phyloP scores from a whole-genome alignment of 768 basidiomycete species.

The Phanerochaete sordida region DNA sequence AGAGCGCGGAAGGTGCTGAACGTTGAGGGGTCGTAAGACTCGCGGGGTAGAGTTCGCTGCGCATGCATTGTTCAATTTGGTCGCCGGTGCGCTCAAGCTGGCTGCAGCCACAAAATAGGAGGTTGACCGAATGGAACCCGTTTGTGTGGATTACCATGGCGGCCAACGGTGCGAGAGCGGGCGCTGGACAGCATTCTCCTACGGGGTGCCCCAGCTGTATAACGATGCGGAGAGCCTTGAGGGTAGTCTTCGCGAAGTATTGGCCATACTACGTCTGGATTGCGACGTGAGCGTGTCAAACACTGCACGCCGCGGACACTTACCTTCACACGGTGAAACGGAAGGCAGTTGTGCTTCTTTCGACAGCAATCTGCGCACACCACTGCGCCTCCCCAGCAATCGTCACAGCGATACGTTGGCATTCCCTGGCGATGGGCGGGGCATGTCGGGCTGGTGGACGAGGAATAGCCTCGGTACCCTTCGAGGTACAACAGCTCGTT shows the following conservation, averaged over 20 bases:
- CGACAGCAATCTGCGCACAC: background rate
- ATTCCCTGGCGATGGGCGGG: background rate
- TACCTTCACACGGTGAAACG: background rate
- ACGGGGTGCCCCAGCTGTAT: conserved; percentile 25
- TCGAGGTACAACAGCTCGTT: background rate
- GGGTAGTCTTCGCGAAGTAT: conserved; percentile 6
- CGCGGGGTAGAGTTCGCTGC: background rate
- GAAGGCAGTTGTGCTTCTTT: background rate
- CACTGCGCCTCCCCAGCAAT: background rate
- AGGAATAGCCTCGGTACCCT: background rate
- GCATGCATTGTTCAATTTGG: background rate
- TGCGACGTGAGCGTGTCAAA: too few species aligned
- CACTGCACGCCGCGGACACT: background rate
- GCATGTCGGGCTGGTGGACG: too few species aligned
- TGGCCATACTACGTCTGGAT: conserved; percentile 16
- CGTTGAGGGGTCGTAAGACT: background rate
- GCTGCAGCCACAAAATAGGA: background rate
- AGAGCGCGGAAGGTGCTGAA: background rate
- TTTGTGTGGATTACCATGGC: conserved; percentile 21
- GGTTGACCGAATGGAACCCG: background rate
- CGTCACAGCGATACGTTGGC: background rate
- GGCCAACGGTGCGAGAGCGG: background rate
- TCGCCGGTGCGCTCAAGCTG: background rate
- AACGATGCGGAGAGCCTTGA: conserved; percentile 16
- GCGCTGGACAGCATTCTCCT: conserved; percentile 12